Conservation (phyloP, 2,329 filamentous ascomycete species). For the Zasmidium angulare region DNA sequence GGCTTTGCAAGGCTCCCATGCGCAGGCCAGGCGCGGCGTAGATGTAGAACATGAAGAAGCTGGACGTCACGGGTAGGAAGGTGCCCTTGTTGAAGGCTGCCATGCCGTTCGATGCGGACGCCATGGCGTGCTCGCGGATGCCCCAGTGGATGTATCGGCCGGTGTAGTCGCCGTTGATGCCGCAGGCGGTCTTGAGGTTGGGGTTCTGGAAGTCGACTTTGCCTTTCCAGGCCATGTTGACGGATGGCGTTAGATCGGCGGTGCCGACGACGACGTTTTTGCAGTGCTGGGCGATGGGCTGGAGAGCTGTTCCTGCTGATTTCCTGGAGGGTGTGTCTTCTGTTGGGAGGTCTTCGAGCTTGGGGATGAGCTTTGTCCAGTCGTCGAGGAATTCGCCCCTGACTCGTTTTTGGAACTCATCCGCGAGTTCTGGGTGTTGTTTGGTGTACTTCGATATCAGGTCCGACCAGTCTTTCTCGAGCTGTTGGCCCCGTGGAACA, state of each 20-base stretch:
- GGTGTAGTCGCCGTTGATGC: slow-evolving; percentile 55
- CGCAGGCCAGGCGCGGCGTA: slow-evolving; percentile 39
- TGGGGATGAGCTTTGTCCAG: slow-evolving; percentile 53
- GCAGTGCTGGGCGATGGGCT: slow-evolving; percentile 34
- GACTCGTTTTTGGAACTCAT: slow-evolving; percentile 50
- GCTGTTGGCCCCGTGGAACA: slow-evolving; percentile 45
- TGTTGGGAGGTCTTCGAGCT: slow-evolving; percentile 46
- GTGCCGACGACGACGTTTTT: slow-evolving; percentile 39
- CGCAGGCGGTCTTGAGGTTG: slow-evolving; percentile 37
- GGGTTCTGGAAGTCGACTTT: slow-evolving; percentile 53
- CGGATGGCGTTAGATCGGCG: slow-evolving; percentile 39
- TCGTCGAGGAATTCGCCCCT: slow-evolving; percentile 49
- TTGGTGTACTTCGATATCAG: slow-evolving; percentile 46
- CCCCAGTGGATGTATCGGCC: slow-evolving; percentile 58
- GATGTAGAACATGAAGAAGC: slow-evolving; percentile 44
- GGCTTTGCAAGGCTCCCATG: slow-evolving; percentile 39
- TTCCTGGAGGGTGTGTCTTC: slow-evolving; percentile 52
- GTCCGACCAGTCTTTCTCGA: slow-evolving; percentile 51
- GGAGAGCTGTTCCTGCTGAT: slow-evolving; percentile 48
- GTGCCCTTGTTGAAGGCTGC: slow-evolving; percentile 39
- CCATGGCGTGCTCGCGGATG: slow-evolving; percentile 64
- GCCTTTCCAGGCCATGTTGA: slow-evolving; percentile 42
- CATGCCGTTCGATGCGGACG: slow-evolving; percentile 47
- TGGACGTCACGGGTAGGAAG: slow-evolving; percentile 39
- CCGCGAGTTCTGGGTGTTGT: slow-evolving; percentile 51